phyloP scores from a whole-genome alignment of 352 stramenopile genomes.

The Phytophthora pisi region DNA sequence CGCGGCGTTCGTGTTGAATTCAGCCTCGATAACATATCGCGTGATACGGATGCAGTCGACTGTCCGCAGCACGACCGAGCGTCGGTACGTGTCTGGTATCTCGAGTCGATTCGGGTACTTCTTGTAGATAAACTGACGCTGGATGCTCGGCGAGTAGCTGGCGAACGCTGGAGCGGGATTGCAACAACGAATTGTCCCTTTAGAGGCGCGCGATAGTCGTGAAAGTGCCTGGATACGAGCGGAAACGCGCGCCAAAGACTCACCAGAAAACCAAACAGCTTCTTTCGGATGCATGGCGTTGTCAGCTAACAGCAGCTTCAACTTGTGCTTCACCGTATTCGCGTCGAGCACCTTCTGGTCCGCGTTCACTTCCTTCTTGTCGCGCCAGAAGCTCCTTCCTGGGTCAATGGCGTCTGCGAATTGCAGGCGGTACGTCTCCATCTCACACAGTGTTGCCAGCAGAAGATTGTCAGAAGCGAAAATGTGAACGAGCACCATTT shows the following conservation, averaged over 20 bases:
- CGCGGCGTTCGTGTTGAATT: conserved; percentile 50
- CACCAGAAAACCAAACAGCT: conserved; percentile 44
- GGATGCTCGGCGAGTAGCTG: conserved; percentile 46
- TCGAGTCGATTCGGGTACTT: conserved; percentile 63
- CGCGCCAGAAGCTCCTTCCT: conserved; percentile 48
- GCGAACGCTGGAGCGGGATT: conserved; percentile 46
- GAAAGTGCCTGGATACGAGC: conserved; percentile 56
- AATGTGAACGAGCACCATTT: conserved; percentile 51
- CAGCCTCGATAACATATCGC: conserved; percentile 46
- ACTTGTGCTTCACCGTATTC: conserved; percentile 57
- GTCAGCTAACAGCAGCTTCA: conserved; percentile 47
- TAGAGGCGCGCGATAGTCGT: conserved; percentile 36
- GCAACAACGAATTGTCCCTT: conserved; percentile 21
- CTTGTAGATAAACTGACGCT: conserved; percentile 75
- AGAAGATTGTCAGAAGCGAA: conserved; percentile 71
- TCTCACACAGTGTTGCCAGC: conserved; percentile 59
- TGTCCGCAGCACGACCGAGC: conserved; percentile 61
- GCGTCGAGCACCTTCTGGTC: conserved; percentile 55
- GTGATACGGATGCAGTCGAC: conserved; percentile 64
- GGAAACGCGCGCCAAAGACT: conserved; percentile 50
- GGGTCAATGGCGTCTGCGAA: conserved; percentile 68
- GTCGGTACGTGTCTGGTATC: conserved; percentile 41
- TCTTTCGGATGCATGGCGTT: conserved; percentile 47
- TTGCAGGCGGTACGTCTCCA: conserved; percentile 54
- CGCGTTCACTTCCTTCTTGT: conserved; percentile 48